Conservation (phyloP, 2,329 filamentous ascomycete species). For the Blastomyces parvus region DNA sequence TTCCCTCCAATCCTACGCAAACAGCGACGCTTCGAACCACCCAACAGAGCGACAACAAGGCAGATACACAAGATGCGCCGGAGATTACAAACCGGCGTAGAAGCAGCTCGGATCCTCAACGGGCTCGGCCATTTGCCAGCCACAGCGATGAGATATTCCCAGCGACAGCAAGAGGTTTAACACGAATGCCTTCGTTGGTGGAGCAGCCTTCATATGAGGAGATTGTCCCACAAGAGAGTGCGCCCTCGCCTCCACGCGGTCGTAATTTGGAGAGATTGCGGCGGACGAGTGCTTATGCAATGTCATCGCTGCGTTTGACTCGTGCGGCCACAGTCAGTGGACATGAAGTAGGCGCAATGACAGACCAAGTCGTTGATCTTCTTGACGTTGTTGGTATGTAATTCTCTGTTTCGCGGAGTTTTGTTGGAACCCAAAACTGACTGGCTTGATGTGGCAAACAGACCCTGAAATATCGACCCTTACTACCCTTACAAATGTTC, state of each 20-base stretch:
- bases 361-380: constrained; percentile 51
- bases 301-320: constrained; percentile 20
- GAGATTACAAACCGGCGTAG: constrained; percentile 28
- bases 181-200: constrained; percentile 25
- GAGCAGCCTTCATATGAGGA: constrained; percentile 25
- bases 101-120: constrained; percentile 35
- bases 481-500: constrained; percentile 76
- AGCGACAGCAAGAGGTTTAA: constrained; percentile 13
- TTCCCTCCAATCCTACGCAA: constrained; percentile 15
- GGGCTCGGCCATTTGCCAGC: constrained; percentile 26
- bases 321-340: constrained; percentile 23
- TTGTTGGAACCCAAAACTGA: background rate
- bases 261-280: constrained; percentile 8
- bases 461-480: constrained; percentile 77
- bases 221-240: constrained; percentile 10
- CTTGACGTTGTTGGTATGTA: constrained; percentile 57
- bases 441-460: constrained; percentile 31
- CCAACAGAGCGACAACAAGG: constrained; percentile 8
- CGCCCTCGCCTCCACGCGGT: constrained; percentile 11
- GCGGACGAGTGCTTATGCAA: constrained; percentile 10
- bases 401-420: background rate
- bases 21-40: constrained; percentile 11
- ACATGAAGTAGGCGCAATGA: constrained; percentile 12
- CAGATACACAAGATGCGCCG: constrained; percentile 19
- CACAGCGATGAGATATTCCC: constrained; percentile 18